Base-by-base conservation (phyloP, 2,329 filamentous ascomycete genomes). In the Penicillium sp. region DNA sequence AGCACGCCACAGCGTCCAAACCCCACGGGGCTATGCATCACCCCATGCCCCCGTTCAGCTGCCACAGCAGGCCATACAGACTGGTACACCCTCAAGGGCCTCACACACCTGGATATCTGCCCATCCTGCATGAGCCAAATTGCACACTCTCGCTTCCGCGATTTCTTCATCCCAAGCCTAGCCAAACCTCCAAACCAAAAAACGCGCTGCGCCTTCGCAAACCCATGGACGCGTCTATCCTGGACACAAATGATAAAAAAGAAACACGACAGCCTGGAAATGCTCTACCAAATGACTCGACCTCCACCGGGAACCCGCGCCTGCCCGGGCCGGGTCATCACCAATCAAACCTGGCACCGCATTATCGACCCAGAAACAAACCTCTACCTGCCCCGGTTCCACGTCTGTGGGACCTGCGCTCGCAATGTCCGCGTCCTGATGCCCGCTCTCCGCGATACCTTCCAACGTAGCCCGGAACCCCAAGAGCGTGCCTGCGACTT, bases 211-310 rank as follows among this genome's bases (percentile, higher is more conserved):
- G 87, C 91, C 57, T 90, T 96, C 70, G 89, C 89, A 27, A 80
- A 83, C 11, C 83, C 87, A 0, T 96, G 91, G 90, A 87, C 90
- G 62, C 85, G 89, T 25, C 84, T 96, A 35, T 91, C 91, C 0
- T 95, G 88, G 84, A 79, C 92, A 3, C 79, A 95, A 56, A 92
- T 86, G 2, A 75, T 88, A 46, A 90, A 91, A 69, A 83, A 89
- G 58, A 74, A 83, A 11, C 77, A 82, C 16, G 77, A 80, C 3
- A 84, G 90, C 57, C 74, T 94, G 36, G 81, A 82, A 11, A 73
- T 95, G 5, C 78, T 96, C 27, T 82, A 87, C 52, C 80, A 82
- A 33, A 78, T 96, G 30, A 85, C 87, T 5, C 79, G 81, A 9
- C 80, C 90, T 35, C 75, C 81, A 2, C 78, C 81, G 4, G 79